These are phyloP conservation scores for Lycium ferocissimum DNA, from an alignment of 257 asterid genomes.

Conservation along the genomic window DNA sequence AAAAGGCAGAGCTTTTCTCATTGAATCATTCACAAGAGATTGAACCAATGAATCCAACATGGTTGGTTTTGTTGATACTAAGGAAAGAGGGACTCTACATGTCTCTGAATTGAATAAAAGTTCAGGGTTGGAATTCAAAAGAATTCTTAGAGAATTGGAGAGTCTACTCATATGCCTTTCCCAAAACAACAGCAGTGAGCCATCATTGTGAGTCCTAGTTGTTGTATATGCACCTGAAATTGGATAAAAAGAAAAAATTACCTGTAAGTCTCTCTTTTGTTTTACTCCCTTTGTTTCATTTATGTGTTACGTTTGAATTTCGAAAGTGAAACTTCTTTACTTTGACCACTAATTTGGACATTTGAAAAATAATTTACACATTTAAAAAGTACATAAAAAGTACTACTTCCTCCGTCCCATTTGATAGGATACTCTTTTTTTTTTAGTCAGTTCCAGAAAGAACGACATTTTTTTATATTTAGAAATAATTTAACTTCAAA, in stretches of 20 bases:
- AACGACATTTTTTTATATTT: too few relatives aligned
- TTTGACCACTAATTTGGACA: too few relatives aligned
- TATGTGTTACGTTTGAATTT: too few relatives aligned
- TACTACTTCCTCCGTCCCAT: too few relatives aligned
- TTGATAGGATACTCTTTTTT: too few relatives aligned
- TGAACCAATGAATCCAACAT: constrained; percentile 64
- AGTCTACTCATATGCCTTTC: constrained; percentile 75
- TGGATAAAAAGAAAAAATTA: not conserved
- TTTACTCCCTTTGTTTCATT: too few relatives aligned
- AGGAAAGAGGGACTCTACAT: constrained; percentile 34
- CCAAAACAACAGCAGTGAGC: constrained; percentile 77
- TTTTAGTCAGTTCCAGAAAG: too few relatives aligned
- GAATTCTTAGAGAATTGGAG: constrained; percentile 63
- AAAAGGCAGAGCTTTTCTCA: constrained; percentile 63
- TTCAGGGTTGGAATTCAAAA: constrained; percentile 56
- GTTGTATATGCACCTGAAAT: constrained; percentile 94
- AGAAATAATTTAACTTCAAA: too few relatives aligned
- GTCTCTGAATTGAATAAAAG: constrained; percentile 49
- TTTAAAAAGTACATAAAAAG: too few relatives aligned
- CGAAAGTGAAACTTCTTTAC: too few relatives aligned
- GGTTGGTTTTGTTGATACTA: constrained; percentile 36
- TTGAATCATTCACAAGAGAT: constrained; percentile 64
- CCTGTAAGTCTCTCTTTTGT: not conserved
- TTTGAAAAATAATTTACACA: too few relatives aligned
- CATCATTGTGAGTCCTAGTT: constrained; percentile 82